Evolutionary conservation across 1,284 basidiomycete genomes (phyloP).

Genomic region (Coniophora puteana): DNA sequence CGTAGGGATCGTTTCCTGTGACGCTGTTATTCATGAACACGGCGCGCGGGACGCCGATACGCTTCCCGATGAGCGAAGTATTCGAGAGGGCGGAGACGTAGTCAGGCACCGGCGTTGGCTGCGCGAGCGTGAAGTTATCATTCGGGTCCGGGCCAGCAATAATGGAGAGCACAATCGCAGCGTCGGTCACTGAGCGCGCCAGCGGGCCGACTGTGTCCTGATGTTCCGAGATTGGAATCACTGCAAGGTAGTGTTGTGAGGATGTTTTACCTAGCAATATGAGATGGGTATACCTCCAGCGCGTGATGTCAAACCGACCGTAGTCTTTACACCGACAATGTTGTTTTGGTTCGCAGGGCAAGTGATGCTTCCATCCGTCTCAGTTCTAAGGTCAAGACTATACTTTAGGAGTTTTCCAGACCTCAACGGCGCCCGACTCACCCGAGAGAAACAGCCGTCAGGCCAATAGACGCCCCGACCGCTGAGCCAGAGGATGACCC

Average conservation of each 20-base stretch:
- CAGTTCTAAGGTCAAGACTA: slow-evolving; percentile 27
- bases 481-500: slow-evolving; percentile 67
- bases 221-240: slow-evolving; percentile 57
- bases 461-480: slow-evolving; percentile 58
- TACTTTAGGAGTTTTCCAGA: not conserved
- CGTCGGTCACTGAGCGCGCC: slow-evolving; percentile 54
- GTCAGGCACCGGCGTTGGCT: slow-evolving; percentile 51
- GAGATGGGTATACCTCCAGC: slow-evolving; percentile 43
- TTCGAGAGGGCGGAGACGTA: slow-evolving; percentile 48
- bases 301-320: slow-evolving; percentile 59
- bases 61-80: slow-evolving; percentile 48
- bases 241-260: slow-evolving; percentile 23
- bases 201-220: slow-evolving; percentile 68
- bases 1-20: slow-evolving; percentile 38
- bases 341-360: slow-evolving; percentile 52
- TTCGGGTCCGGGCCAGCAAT: slow-evolving; percentile 59
- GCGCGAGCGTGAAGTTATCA: slow-evolving; percentile 59
- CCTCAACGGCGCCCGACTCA: slow-evolving; percentile 5
- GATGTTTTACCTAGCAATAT: not conserved
- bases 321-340: slow-evolving; percentile 57
- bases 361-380: slow-evolving; percentile 65
- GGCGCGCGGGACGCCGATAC: slow-evolving; percentile 55
- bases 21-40: slow-evolving; percentile 43
- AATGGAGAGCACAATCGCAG: slow-evolving; percentile 52
- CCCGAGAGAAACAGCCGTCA: slow-evolving; percentile 57